These are phyloP conservation scores for Bipolaris oryzae DNA, from an alignment of 2,329 filamentous ascomycete species.

Conservation along the genomic window DNA sequence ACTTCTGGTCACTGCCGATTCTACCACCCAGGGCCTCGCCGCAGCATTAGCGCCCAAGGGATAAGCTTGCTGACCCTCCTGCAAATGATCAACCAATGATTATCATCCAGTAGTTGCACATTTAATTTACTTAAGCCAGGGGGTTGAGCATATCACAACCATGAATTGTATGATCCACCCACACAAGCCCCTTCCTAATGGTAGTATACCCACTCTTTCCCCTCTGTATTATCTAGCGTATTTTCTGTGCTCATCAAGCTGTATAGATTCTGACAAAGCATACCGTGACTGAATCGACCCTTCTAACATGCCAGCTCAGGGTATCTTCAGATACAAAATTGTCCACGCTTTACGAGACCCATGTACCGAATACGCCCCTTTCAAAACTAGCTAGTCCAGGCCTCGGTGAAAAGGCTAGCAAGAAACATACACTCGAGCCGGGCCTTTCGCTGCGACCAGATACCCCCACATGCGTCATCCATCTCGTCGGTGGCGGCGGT, in stretches of 20 bases:
- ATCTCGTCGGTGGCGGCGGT: slow-evolving; percentile 2
- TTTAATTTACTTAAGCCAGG: neutral
- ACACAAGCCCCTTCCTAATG: neutral
- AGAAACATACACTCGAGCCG: neutral
- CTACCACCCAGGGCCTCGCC: neutral
- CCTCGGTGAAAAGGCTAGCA: neutral
- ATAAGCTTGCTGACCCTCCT: neutral
- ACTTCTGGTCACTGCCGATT: neutral
- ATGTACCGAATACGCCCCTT: neutral
- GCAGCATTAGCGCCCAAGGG: neutral
- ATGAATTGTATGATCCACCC: neutral
- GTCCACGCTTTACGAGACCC: neutral
- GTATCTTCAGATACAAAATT: neutral
- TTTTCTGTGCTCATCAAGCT: neutral
- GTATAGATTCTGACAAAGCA: neutral
- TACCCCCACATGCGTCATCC: neutral
- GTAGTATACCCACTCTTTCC: neutral
- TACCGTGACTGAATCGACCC: neutral
- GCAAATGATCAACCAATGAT: neutral
- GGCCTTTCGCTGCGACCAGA: neutral
- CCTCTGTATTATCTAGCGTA: neutral
- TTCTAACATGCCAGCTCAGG: neutral
- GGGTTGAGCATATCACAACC: neutral
- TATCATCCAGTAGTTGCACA: neutral
- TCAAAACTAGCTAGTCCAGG: neutral